Percentiles rank a stretch among this genome's conserved stretches.
phyloP scores from a whole-genome alignment of 2,329 filamentous ascomycete genomes.

The Pleurostoma richardsiae region DNA sequence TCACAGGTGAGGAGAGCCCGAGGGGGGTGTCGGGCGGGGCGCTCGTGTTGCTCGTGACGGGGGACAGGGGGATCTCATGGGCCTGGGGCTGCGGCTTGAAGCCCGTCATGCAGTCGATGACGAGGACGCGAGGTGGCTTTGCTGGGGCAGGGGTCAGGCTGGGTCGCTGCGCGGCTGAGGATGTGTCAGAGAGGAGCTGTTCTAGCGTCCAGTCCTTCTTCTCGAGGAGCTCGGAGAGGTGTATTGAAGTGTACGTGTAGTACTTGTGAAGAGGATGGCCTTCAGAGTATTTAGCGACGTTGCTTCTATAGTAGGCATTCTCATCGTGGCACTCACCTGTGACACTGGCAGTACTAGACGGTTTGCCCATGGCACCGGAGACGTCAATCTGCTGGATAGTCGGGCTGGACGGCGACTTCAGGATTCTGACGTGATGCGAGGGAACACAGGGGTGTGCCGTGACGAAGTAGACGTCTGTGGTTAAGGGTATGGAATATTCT shows the following conservation, averaged over 20 bases:
- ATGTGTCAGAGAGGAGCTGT: slow-evolving; percentile 35
- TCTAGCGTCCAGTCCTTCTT: slow-evolving; percentile 39
- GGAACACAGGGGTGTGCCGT: slow-evolving; percentile 62
- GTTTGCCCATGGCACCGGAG: slow-evolving; percentile 36
- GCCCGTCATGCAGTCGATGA: slow-evolving; percentile 60
- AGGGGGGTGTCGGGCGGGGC: not conserved
- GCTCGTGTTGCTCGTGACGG: slow-evolving; percentile 32
- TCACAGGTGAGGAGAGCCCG: slow-evolving; percentile 4
- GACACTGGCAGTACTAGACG: slow-evolving; percentile 39
- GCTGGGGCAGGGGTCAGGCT: slow-evolving; percentile 21
- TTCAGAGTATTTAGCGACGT: slow-evolving; percentile 14
- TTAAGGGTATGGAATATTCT: slow-evolving; percentile 38
- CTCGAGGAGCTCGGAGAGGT: slow-evolving; percentile 51
- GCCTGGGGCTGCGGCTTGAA: slow-evolving; percentile 36
- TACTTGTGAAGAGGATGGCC: slow-evolving; percentile 61
- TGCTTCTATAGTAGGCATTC: no score
- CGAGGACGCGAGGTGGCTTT: slow-evolving; percentile 40
- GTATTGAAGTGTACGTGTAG: slow-evolving; percentile 55
- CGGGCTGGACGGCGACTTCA: slow-evolving; percentile 56
- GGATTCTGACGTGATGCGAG: slow-evolving; percentile 49
- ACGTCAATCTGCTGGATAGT: slow-evolving; percentile 54
- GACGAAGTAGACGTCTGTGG: slow-evolving; percentile 59
- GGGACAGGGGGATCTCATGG: slow-evolving; percentile 43
- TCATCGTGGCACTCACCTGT: slow-evolving; percentile 31
- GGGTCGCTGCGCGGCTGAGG: slow-evolving; percentile 23